Percentiles rank a stretch among this genome's conserved stretches.
phyloP scores from a whole-genome alignment of 2,329 filamentous ascomycete species.

The Fusarium sp. region DNA sequence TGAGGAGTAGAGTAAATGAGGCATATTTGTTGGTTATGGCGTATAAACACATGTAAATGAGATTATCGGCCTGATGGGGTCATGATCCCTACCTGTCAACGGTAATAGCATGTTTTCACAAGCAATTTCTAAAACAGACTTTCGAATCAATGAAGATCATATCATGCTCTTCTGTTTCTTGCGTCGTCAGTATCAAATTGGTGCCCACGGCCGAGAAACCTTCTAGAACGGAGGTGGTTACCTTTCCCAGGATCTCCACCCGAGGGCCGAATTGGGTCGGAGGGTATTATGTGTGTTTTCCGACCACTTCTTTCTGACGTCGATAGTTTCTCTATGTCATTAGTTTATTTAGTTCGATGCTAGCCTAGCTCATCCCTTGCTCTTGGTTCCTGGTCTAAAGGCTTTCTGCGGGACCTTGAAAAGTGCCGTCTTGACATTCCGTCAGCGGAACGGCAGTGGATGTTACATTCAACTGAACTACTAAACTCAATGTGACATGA shows the following conservation, averaged over 20 bases:
- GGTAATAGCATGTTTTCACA: slow-evolving; percentile 21
- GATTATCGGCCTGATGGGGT: background rate
- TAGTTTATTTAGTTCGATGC: background rate
- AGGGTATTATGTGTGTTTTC: slow-evolving; percentile 29
- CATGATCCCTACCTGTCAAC: slow-evolving; percentile 16
- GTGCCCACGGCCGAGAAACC: slow-evolving; percentile 13
- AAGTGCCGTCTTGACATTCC: slow-evolving; percentile 30
- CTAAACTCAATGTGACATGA: slow-evolving; percentile 3
- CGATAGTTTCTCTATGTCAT: background rate
- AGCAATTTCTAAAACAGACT: background rate
- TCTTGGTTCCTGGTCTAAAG: slow-evolving; percentile 35
- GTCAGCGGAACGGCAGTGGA: slow-evolving; percentile 26
- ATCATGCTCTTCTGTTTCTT: slow-evolving; percentile 2
- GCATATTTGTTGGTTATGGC: background rate
- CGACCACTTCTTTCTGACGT: slow-evolving; percentile 24
- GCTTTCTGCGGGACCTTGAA: background rate
- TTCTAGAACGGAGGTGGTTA: slow-evolving; percentile 40
- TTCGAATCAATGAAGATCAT: background rate
- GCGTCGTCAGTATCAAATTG: background rate
- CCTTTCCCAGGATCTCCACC: slow-evolving; percentile 21
- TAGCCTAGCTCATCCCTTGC: slow-evolving; percentile 10
- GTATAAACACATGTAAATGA: background rate
- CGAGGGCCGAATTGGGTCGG: slow-evolving; percentile 23
- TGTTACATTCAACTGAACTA: slow-evolving; percentile 14
- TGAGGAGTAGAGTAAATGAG: background rate